Conservation (phyloP, 495 filamentous ascomycete genomes). For the Amphirosellinia nigrospora region DNA sequence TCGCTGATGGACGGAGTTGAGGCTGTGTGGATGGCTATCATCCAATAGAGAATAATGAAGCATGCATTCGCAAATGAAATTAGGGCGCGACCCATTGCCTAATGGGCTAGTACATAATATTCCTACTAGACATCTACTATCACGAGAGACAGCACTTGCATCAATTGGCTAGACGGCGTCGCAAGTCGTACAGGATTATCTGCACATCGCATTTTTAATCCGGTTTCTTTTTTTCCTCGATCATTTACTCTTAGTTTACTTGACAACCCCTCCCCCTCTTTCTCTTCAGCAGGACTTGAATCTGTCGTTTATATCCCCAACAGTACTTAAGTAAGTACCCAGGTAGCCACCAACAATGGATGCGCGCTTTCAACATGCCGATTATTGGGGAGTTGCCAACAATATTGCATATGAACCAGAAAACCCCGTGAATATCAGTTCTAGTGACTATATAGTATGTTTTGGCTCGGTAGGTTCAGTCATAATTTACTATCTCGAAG, state of each 20-base stretch:
- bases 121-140: background rate
- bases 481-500: background rate
- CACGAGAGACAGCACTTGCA: background rate
- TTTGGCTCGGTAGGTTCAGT: constrained; percentile 8
- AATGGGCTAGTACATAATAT: background rate
- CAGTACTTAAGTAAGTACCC: no score
- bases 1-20: background rate
- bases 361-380: no score
- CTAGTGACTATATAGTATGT: background rate
- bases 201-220: background rate
- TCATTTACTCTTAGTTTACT: background rate
- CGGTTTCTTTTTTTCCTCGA: background rate
- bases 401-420: background rate
- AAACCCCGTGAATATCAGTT: background rate
- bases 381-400: no score
- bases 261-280: background rate
- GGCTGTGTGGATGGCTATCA: constrained; percentile 8
- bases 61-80: background rate
- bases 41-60: background rate
- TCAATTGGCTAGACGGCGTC: background rate
- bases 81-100: background rate
- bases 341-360: no score
- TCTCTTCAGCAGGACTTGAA: background rate
- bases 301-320: background rate
- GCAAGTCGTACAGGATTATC: background rate